Evolutionary conservation across 768 basidiomycete species (phyloP).

Genomic region (Chalciporus chontae): DNA sequence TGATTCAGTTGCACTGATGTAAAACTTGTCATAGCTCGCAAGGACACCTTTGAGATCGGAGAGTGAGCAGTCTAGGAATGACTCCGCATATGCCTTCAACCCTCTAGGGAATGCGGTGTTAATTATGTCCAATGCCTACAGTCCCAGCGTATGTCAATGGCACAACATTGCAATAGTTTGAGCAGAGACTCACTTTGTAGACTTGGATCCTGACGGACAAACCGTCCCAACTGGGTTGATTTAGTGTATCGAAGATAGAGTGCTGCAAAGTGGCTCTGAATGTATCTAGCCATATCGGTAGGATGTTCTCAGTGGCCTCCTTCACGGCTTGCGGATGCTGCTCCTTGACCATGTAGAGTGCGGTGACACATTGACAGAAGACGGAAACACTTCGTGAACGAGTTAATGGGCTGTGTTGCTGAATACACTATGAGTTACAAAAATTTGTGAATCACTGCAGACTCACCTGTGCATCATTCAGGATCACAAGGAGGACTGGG

Average conservation of each 20-base stretch:
- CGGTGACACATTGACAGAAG: slow-evolving; percentile 85
- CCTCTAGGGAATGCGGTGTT: slow-evolving; percentile 79
- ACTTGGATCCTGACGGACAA: slow-evolving; percentile 77
- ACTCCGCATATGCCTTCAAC: slow-evolving; percentile 58
- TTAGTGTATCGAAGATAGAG: slow-evolving; percentile 57
- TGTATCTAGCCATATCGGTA: slow-evolving; percentile 90
- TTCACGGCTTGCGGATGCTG: slow-evolving; percentile 85
- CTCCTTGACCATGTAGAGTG: slow-evolving; percentile 93
- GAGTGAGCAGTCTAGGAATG: slow-evolving; percentile 57
- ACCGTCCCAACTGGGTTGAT: slow-evolving; percentile 71
- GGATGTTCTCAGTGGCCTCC: slow-evolving; percentile 73
- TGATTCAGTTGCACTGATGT: slow-evolving; percentile 52
- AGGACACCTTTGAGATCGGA: slow-evolving; percentile 57
- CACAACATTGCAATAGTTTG: neutral
- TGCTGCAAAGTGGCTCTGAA: slow-evolving; percentile 75
- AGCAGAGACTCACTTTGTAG: slow-evolving; percentile 59
- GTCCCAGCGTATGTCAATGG: slow-evolving; percentile 1
- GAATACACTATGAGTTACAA: slow-evolving; percentile 1
- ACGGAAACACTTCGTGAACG: slow-evolving; percentile 83
- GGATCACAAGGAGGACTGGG: slow-evolving; percentile 77
- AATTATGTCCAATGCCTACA: slow-evolving; percentile 74
- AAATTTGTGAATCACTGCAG: neutral
- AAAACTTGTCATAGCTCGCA: slow-evolving; percentile 58
- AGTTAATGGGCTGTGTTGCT: slow-evolving; percentile 76
- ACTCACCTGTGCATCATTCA: slow-evolving; percentile 71